phyloP scores from a whole-genome alignment of 345 rosid species.

The Eucalyptus virginea region DNA sequence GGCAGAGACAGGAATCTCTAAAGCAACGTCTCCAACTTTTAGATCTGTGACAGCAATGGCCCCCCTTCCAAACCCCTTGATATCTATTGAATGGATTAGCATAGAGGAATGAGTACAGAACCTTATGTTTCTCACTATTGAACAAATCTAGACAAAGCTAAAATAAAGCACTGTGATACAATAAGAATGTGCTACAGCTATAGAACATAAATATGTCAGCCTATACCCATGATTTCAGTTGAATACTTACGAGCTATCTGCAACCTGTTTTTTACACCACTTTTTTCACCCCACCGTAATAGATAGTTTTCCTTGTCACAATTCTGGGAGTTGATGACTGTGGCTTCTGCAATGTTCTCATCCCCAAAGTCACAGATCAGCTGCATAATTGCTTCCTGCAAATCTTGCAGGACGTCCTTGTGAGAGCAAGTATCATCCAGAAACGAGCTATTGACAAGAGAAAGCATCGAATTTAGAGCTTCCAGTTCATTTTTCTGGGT shows the following conservation, averaged over 20 bases:
- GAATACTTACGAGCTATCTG: slow-evolving; percentile 56
- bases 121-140: not conserved
- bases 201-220: not conserved
- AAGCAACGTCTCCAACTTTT: slow-evolving; percentile 65
- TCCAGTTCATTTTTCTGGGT: slow-evolving; percentile 72
- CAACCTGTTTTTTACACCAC: slow-evolving; percentile 48
- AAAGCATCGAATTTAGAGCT: slow-evolving; percentile 50
- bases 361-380: slow-evolving; percentile 23
- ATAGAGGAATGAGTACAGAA: not conserved
- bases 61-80: slow-evolving; percentile 78
- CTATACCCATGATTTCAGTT: not conserved
- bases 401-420: slow-evolving; percentile 14
- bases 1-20: slow-evolving; percentile 70
- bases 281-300: slow-evolving; percentile 50
- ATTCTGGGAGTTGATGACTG: slow-evolving; percentile 11
- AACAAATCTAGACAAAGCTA: not conserved
- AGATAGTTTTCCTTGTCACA: slow-evolving; percentile 41
- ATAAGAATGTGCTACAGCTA: not conserved
- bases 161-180: not conserved
- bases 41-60: slow-evolving; percentile 60
- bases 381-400: slow-evolving; percentile 12
- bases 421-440: slow-evolving; percentile 3
- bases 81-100: slow-evolving; percentile 12
- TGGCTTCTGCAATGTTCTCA: slow-evolving; percentile 8
- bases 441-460: slow-evolving; percentile 9